A percentile compares a stretch with the other conserved stretches of the same genome.
These are phyloP conservation scores for Coprinopsis marcescibilis DNA, from an alignment of 768 basidiomycete species.

Conservation along the genomic window DNA sequence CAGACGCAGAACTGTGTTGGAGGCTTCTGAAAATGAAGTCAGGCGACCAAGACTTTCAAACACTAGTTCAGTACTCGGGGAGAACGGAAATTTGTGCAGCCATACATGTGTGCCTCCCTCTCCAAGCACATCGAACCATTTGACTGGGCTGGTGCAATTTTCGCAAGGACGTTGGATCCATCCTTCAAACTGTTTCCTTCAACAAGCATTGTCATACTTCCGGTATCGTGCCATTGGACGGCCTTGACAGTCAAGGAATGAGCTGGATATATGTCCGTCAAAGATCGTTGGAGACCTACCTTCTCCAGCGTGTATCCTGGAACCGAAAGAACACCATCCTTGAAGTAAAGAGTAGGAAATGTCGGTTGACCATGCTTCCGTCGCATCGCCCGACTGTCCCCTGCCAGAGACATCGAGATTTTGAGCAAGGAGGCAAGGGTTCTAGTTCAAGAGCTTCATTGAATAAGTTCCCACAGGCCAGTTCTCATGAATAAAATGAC, in stretches of 20 bases:
- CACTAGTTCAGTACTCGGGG: not conserved
- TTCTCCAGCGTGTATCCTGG: slow-evolving; percentile 71
- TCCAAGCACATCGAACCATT: slow-evolving; percentile 70
- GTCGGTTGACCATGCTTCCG: slow-evolving; percentile 53
- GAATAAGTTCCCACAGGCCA: no score
- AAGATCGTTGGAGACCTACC: slow-evolving; percentile 28
- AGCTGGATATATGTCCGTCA: not conserved
- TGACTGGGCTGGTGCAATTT: slow-evolving; percentile 67
- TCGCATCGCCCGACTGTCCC: slow-evolving; percentile 33
- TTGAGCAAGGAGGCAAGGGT: no score
- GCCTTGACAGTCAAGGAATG: slow-evolving; percentile 34
- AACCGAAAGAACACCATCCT: slow-evolving; percentile 53
- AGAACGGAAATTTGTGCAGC: not conserved
- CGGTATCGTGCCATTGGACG: slow-evolving; percentile 64
- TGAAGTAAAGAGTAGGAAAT: slow-evolving; percentile 54
- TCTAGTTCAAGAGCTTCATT: no score
- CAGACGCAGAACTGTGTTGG: slow-evolving; percentile 48
- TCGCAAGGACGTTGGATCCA: slow-evolving; percentile 61
- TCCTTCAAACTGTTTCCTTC: slow-evolving; percentile 70
- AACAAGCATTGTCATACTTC: slow-evolving; percentile 61
- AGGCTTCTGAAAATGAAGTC: slow-evolving; percentile 42
- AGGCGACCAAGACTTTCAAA: slow-evolving; percentile 45
- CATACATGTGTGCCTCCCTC: slow-evolving; percentile 65
- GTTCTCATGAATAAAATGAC: no score
- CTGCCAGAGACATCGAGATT: no score